phyloP scores from a whole-genome alignment of 208 protist species.

The Giardia muris region DNA sequence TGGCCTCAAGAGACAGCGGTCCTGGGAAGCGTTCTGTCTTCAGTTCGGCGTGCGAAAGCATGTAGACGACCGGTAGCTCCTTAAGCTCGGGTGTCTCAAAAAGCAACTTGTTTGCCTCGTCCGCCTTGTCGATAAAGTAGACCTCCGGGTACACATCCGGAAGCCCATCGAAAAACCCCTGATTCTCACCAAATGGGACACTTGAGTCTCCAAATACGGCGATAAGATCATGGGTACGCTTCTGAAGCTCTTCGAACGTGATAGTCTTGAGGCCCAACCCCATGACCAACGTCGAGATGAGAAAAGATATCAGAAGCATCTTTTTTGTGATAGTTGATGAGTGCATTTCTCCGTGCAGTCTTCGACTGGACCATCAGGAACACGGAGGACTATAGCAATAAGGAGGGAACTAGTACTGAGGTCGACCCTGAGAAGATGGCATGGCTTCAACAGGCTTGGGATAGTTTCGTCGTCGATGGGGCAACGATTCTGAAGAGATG shows the following conservation, averaged over 20 bases:
- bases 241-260: not conserved
- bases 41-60: not conserved
- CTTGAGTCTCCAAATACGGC: not conserved
- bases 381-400: not conserved
- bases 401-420: not conserved
- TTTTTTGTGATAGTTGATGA: too few species aligned
- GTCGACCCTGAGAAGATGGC: not conserved
- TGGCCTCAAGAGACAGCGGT: not conserved
- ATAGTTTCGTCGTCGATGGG: not conserved
- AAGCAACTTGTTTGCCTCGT: not conserved
- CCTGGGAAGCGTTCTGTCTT: not conserved
- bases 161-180: not conserved
- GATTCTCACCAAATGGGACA: not conserved
- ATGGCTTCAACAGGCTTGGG: conserved; percentile 12
- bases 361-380: not conserved
- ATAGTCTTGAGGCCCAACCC: not conserved
- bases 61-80: not conserved
- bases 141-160: not conserved
- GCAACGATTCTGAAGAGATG: not conserved
- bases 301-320: not conserved
- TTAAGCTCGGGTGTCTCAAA: not conserved
- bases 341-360: not conserved
- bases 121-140: not conserved
- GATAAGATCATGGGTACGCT: not conserved
- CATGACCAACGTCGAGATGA: too few species aligned